Evolutionary conservation across 1,284 basidiomycete genomes (phyloP).

Genomic region (Heliocybe sulcata): DNA sequence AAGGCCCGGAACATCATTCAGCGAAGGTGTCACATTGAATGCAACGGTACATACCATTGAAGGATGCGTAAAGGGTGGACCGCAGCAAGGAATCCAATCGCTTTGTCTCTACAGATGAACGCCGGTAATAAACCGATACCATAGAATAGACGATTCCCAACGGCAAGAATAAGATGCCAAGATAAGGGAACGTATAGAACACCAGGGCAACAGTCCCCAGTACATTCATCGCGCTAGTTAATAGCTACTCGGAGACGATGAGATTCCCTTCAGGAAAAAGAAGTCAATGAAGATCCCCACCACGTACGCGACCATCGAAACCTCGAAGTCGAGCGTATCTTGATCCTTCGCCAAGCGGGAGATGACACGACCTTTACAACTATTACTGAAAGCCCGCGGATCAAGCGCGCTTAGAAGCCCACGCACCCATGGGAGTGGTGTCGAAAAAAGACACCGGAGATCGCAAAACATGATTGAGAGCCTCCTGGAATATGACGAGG

Average conservation of each 20-base stretch:
- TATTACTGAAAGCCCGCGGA: neutral
- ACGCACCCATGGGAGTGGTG: constrained; percentile 40
- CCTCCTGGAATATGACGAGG: constrained; percentile 26
- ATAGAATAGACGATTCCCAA: constrained; percentile 42
- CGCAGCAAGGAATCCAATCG: constrained; percentile 65
- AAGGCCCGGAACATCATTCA: neutral
- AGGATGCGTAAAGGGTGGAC: constrained; percentile 56
- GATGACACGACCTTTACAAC: constrained; percentile 21
- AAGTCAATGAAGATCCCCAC: constrained; percentile 7
- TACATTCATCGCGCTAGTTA: constrained; percentile 12
- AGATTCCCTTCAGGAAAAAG: constrained; percentile 10
- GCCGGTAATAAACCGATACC: constrained; percentile 44
- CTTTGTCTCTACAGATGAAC: constrained; percentile 58
- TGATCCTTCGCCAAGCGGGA: constrained; percentile 22
- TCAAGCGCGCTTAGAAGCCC: constrained; percentile 22
- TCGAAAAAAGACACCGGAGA: constrained; percentile 47
- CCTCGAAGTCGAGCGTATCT: constrained; percentile 12
- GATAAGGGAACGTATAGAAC: constrained; percentile 43
- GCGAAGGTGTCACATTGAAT: neutral
- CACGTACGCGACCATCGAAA: constrained; percentile 7
- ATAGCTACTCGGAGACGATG: constrained; percentile 7
- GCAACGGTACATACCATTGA: constrained; percentile 21
- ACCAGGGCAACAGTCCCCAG: constrained; percentile 16
- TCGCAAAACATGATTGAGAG: constrained; percentile 27
- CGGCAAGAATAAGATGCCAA: constrained; percentile 53